These are phyloP conservation scores for Barbarea vulgaris DNA, from an alignment of 345 rosid genomes.

Conservation along the genomic window DNA sequence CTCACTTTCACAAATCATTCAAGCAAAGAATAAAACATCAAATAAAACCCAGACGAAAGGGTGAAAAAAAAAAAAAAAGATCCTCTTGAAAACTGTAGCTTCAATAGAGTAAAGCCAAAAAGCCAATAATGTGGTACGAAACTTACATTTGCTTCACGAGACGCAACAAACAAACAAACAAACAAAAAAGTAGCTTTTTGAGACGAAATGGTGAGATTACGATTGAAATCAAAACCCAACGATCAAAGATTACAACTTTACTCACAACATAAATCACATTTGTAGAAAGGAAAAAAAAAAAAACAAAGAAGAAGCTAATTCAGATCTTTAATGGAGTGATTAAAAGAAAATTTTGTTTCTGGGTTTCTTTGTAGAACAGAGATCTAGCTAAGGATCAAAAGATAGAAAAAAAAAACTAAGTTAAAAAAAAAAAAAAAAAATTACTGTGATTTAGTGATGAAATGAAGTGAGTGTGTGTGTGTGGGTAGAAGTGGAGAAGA, in stretches of 20 bases:
- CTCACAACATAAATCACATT: conserved; percentile 34
- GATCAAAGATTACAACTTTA: conserved; percentile 17
- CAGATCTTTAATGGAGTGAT: conserved; percentile 30
- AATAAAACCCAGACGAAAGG: conserved; percentile 3
- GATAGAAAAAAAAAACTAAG: conserved; percentile 2
- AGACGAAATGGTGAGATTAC: conserved; percentile 4
- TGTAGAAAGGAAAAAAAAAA: not conserved
- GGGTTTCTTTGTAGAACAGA: conserved; percentile 28
- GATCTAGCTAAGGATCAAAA: conserved; percentile 24
- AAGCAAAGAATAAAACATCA: conserved; percentile 50
- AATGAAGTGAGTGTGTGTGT: conserved; percentile 1
- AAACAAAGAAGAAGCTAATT: conserved; percentile 5
- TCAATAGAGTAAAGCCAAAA: conserved; percentile 33
- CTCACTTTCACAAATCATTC: conserved; percentile 38
- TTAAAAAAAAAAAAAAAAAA: conserved; percentile 10
- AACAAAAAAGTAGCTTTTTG: conserved; percentile 27
- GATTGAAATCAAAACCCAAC: conserved; percentile 19
- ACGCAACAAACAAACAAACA: conserved; percentile 15
- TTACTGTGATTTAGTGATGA: conserved; percentile 25
- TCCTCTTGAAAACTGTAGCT: conserved; percentile 25
- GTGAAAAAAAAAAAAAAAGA: conserved; percentile 7
- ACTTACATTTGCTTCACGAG: conserved; percentile 43
- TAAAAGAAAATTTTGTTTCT: conserved; percentile 20
- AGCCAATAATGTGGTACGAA: conserved; percentile 34
- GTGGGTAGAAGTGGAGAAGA: conserved; percentile 31